Conservation (phyloP, 495 filamentous ascomycete species). For the Podospora comata region DNA sequence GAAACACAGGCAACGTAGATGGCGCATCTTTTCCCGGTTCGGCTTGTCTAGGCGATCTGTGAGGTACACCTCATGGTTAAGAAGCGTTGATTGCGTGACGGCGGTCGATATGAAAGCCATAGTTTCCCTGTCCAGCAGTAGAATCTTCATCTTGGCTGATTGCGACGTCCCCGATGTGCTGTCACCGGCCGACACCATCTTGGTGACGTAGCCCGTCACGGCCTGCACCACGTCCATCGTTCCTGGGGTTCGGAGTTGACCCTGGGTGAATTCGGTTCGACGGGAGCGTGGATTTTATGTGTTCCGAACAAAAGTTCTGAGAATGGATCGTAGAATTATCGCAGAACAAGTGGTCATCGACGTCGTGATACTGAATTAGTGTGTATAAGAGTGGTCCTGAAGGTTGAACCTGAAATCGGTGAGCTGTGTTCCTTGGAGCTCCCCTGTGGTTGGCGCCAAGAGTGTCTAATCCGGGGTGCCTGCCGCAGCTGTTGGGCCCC, state of each 20-base stretch:
- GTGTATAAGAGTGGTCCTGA: not conserved
- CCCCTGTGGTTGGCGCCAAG: not conserved
- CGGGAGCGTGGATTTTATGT: not conserved
- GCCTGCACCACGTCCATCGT: constrained; percentile 90
- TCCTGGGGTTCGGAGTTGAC: constrained; percentile 5
- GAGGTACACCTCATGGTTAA: constrained; percentile 96
- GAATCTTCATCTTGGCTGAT: constrained; percentile 96
- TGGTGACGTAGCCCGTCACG: constrained; percentile 91
- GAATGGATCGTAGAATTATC: too few relatives aligned
- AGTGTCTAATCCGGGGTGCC: not conserved
- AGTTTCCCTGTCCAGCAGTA: constrained; percentile 92
- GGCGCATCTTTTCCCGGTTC: constrained; percentile 94
- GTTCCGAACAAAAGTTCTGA: not conserved
- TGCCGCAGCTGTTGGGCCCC: not conserved
- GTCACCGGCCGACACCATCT: constrained; percentile 92
- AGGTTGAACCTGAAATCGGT: not conserved
- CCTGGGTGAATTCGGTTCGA: not conserved
- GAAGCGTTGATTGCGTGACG: constrained; percentile 90
- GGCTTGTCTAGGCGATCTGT: constrained; percentile 92
- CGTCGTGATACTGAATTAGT: not conserved
- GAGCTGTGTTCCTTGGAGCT: not conserved
- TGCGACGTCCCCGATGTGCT: constrained; percentile 57
- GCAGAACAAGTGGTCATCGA: too few relatives aligned
- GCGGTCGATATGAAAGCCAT: constrained; percentile 90
- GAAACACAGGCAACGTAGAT: constrained; percentile 90